Conservation (phyloP, 176 grass and related monocot genomes). For the Avena atlantica region DNA sequence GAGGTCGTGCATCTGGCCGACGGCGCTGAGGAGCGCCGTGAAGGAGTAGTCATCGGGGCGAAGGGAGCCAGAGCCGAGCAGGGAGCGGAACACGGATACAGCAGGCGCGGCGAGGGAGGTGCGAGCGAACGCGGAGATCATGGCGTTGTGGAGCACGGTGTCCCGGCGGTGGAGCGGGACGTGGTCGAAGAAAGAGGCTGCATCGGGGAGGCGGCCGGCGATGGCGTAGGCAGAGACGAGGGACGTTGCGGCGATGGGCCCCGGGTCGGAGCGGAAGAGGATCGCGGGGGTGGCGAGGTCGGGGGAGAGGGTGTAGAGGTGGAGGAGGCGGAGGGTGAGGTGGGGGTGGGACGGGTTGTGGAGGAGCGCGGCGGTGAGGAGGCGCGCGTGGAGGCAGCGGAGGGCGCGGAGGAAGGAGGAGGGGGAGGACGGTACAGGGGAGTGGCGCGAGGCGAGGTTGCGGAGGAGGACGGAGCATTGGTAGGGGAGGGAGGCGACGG, state of each 20-base stretch:
- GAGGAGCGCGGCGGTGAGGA: conserved; percentile 69
- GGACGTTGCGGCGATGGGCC: conserved; percentile 68
- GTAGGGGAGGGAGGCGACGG: conserved; percentile 32
- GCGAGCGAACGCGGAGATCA: conserved; percentile 79
- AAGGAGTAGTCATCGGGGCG: conserved; percentile 77
- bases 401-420: conserved; percentile 58
- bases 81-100: conserved; percentile 53
- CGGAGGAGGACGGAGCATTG: conserved; percentile 54
- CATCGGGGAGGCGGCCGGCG: conserved; percentile 57
- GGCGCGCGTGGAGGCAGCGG: conserved; percentile 75
- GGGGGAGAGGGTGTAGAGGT: conserved; percentile 77
- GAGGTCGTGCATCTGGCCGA: conserved; percentile 53
- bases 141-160: conserved; percentile 84
- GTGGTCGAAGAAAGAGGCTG: conserved; percentile 63
- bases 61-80: conserved; percentile 48
- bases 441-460: conserved; percentile 47
- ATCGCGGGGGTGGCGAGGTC: conserved; percentile 63
- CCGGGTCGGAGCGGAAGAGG: conserved; percentile 56
- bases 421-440: conserved; percentile 32
- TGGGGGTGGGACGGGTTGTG: conserved; percentile 57
- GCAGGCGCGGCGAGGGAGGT: conserved; percentile 54
- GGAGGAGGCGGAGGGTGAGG: conserved; percentile 86
- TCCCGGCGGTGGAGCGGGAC: conserved; percentile 64
- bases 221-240: conserved; percentile 68
- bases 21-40: conserved; percentile 83